Conservation (phyloP, 2,329 filamentous ascomycete genomes). For the Fulvia fulva region DNA sequence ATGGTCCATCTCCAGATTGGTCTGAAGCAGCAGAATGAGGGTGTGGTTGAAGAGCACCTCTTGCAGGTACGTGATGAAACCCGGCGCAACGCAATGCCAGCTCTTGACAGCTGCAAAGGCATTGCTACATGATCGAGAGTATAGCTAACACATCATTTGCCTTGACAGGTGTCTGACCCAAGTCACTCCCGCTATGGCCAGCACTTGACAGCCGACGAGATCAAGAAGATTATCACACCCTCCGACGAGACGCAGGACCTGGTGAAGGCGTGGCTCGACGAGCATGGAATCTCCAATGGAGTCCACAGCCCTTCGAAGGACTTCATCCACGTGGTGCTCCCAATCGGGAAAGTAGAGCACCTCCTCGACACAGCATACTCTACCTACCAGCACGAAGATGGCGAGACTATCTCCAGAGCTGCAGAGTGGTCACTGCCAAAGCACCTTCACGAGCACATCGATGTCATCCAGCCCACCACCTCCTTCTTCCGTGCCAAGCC, state of each 20-base stretch:
- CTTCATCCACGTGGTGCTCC: conserved; percentile 53
- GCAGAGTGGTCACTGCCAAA: conserved; percentile 56
- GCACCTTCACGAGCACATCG: conserved; percentile 56
- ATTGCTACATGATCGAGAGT: no score
- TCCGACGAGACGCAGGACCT: conserved; percentile 49
- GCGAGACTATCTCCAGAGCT: conserved; percentile 48
- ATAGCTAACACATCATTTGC: background rate
- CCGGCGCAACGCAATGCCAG: no score
- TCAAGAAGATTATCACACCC: conserved; percentile 53
- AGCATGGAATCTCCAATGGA: conserved; percentile 47
- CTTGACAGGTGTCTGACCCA: conserved; percentile 47
- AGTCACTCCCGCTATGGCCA: conserved; percentile 51
- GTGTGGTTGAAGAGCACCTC: conserved; percentile 53
- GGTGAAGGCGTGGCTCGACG: conserved; percentile 54
- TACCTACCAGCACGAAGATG: conserved; percentile 50
- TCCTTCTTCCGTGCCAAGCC: conserved; percentile 50
- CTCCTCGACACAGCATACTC: conserved; percentile 53
- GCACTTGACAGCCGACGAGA: conserved; percentile 50
- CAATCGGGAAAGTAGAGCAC: conserved; percentile 50
- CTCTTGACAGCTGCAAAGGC: background rate
- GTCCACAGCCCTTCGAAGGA: conserved; percentile 53
- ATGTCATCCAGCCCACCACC: conserved; percentile 58
- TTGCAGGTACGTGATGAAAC: conserved; percentile 34
- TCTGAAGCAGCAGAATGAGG: conserved; percentile 55
- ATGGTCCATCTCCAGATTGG: conserved; percentile 55